Conservation (phyloP, 2,329 filamentous ascomycete genomes). For the Fusarium temperatum region DNA sequence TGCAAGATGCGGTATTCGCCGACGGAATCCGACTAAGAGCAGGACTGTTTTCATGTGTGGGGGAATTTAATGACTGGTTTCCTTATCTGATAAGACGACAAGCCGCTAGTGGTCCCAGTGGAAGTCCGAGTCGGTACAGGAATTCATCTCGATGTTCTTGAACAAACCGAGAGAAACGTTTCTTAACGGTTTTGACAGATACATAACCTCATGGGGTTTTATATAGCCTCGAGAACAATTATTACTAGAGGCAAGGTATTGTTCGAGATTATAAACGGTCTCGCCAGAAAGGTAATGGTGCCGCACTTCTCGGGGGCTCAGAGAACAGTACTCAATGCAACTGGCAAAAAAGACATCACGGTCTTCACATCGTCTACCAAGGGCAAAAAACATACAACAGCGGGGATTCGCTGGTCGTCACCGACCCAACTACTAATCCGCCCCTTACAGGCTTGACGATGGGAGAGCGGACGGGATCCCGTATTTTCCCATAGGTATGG, state of each 20-base stretch:
- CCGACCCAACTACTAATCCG: neutral
- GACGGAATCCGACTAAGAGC: neutral
- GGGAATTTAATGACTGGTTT: slow-evolving; percentile 18
- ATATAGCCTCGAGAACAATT: neutral
- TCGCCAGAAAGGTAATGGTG: neutral
- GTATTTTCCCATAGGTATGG: neutral
- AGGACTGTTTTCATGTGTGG: neutral
- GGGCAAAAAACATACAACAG: neutral
- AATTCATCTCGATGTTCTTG: neutral
- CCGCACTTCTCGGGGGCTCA: no score
- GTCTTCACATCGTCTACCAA: rapidly evolving
- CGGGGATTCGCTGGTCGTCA: neutral
- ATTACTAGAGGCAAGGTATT: rapidly evolving
- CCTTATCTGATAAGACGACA: neutral
- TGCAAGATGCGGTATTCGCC: neutral
- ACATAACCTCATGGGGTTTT: neutral
- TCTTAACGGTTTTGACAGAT: neutral
- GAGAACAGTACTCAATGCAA: rapidly evolving
- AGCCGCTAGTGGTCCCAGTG: neutral
- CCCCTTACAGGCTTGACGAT: neutral
- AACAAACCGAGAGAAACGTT: neutral
- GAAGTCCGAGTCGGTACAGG: neutral
- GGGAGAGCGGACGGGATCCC: neutral
- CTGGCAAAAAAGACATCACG: neutral
- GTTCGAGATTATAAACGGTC: rapidly evolving